Evolutionary conservation across 2,329 filamentous ascomycete genomes (phyloP), one percentile per base, ranked within the genome.

Genomic region (Monosporascus sp.): DNA sequence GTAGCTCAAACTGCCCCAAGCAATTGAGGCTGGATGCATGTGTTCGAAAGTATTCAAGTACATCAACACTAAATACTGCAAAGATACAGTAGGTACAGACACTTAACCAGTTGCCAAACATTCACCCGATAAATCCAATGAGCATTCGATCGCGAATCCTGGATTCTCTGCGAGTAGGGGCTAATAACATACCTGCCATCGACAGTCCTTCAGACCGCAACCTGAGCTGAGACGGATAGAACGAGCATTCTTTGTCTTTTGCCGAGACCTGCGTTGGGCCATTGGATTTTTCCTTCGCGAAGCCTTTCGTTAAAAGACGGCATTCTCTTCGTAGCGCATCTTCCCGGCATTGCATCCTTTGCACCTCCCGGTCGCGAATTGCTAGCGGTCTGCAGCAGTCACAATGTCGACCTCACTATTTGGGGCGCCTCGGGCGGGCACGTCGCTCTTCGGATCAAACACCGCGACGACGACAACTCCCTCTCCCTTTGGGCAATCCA

Each of bases 321-420:
- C 31, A 35, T 35, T 35, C 14, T 11, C 31, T 35, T 35, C 11
- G 11, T 14, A 14, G 31, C 27, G 7, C 25, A 31, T 6, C 18
- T 7, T 47, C 22, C 18, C 11, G 27, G 5, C 31, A 14, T 35
- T 35, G 31, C 31, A 35, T 35, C 31, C 31, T 14, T 35, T 22
- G 24, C 8, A 24, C 24, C 47, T 46, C 24, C 39, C 17, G 5
- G 5, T 46, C 49, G 49, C 49, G 15, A 44, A 18, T 35, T 35
- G 31, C 31, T 14, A 35, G 37, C 45, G 14, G 35, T 50, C 20
- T 31, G 20, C 22, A 18, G 6, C n/a, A 37, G 22, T 31, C 24
- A 52, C 48, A 35, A 69, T 58, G 63, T 69, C 48, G 27, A 69
- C 58, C 62, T 69, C 64, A 31, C 35, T 64, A 18, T 64, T 66